Base-by-base conservation (phyloP, 129 eudicot species). In the Sambucus nigra region DNA sequence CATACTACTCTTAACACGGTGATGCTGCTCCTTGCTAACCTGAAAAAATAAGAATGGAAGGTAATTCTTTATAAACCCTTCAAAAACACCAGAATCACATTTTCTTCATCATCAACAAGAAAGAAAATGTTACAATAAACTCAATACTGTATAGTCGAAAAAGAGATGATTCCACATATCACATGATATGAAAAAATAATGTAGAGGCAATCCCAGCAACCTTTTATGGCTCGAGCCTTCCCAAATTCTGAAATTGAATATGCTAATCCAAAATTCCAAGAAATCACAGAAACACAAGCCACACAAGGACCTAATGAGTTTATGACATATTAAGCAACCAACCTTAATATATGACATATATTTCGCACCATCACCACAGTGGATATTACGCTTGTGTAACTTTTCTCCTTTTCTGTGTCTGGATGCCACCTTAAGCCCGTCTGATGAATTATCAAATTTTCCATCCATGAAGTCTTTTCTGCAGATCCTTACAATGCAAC, bases 281-380 rank as follows among this genome's bases (percentile, higher is more conserved):
- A 35, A 35, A 35, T 35, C 1, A 35, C 42, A 3, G 42, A 12
- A 35, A 35, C 13, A 35, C 35, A 29, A 3, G 35, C 4, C 35
- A 29, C 35, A 29, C 35, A n/a, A n/a, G n/a, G n/a, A n/a, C 8
- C 8, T 29, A 3, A 8, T 29, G 22, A 47, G 17, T 16, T 17
- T 4, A 5, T 14, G 48, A 41, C 8, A 32, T 45, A 38, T 14
- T 14, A 35, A 46, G 52, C 52, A 15, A 65, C 53, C 61, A 66
- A 76, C 95, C 96, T 87, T 87, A 69, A 87, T 79, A 61, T 86
- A 91, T 13, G 99, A 91, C 99, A 91, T 91, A 49, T 91, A 91
- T 68, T 77, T 86, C 65, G 99, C 79, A 67, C 95, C 99, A 77
- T 86, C 95, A 48, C 69, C 76, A 25, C 72, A 60, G 54, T 79